These are phyloP conservation scores for Guillardia theta DNA, from an alignment of 78 protist species.

Conservation along the genomic window DNA sequence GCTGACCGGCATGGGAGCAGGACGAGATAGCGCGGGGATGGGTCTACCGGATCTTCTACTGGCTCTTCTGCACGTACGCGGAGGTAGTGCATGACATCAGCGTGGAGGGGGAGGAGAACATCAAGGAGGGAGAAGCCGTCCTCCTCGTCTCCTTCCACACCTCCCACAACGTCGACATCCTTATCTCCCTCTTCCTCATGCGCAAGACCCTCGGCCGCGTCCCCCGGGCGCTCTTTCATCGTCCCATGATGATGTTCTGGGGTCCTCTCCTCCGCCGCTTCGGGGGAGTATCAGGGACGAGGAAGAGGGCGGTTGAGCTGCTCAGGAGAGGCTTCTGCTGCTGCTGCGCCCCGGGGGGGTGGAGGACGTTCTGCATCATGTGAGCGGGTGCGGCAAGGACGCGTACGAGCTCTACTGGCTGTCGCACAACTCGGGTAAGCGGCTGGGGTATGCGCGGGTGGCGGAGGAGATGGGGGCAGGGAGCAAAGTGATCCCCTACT, in stretches of 20 bases:
- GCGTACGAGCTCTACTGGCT: background rate
- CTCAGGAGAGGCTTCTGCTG: background rate
- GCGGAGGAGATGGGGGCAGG: too few relatives aligned
- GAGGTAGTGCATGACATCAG: background rate
- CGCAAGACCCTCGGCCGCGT: background rate
- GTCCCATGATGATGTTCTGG: background rate
- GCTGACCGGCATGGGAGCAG: background rate
- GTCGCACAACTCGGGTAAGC: background rate
- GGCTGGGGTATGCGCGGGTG: too few relatives aligned
- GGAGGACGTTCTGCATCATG: background rate
- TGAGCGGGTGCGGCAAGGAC: background rate
- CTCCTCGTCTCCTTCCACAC: background rate
- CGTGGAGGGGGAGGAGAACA: background rate
- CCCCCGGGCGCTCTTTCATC: background rate
- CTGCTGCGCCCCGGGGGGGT: background rate
- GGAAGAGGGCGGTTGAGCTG: background rate
- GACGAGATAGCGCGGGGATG: background rate
- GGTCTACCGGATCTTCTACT: background rate
- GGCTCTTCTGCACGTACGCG: background rate
- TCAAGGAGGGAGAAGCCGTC: background rate
- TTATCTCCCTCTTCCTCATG: background rate
- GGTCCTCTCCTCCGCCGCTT: background rate
- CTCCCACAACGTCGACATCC: background rate
- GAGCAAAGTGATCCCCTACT: background rate
- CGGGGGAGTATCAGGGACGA: background rate